These are phyloP conservation scores for Chlorella sp. DNA, from an alignment of 139 green algal species.

Conservation along the genomic window DNA sequence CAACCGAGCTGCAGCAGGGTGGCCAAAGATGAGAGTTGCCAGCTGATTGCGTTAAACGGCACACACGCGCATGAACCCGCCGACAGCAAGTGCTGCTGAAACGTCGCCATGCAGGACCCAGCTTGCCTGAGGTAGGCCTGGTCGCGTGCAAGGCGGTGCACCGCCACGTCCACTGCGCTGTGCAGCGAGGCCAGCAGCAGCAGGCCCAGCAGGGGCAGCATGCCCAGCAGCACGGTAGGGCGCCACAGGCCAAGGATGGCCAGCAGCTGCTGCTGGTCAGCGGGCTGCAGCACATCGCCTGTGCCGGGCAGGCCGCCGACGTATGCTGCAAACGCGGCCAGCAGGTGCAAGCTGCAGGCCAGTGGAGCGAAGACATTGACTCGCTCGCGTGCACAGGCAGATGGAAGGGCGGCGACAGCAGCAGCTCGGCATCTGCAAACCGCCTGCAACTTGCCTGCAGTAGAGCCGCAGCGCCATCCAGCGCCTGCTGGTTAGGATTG, in stretches of 20 bases:
- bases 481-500: background rate
- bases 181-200: conserved; percentile 48
- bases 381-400: background rate
- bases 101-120: too few relatives aligned
- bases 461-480: background rate
- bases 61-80: too few relatives aligned
- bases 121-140: background rate
- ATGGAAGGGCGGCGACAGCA: too few relatives aligned
- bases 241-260: conserved; percentile 35
- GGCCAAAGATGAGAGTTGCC: too few relatives aligned
- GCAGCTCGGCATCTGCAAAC: too few relatives aligned
- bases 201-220: conserved; percentile 42
- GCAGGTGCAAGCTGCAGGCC: conserved; percentile 39
- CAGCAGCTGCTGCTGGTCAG: background rate
- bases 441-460: background rate
- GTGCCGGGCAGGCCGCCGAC: conserved; percentile 32
- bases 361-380: background rate
- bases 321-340: conserved; percentile 24
- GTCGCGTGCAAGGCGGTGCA: background rate
- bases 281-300: conserved; percentile 10
- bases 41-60: too few relatives aligned
- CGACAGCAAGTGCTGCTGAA: too few relatives aligned
- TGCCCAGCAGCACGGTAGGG: background rate
- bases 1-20: conserved; percentile 7
- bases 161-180: background rate